A percentile compares a stretch with the other conserved stretches of the same genome.
These are phyloP conservation scores for Arthrobotrys megalospora DNA, from an alignment of 2,329 filamentous ascomycete species.

Conservation along the genomic window DNA sequence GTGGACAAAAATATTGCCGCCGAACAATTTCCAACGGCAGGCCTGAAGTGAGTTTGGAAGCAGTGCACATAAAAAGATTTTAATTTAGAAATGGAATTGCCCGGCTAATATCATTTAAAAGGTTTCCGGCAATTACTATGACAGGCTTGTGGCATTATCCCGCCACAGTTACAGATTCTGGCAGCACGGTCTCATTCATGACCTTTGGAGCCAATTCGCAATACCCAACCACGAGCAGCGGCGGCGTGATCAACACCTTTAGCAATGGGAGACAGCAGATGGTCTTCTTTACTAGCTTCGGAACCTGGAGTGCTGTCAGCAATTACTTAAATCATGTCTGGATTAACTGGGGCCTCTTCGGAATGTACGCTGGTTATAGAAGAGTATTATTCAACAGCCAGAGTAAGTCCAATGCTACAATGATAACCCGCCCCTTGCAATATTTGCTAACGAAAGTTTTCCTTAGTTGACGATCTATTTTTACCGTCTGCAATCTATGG, in stretches of 20 bases:
- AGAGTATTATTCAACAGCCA: conserved; percentile 66
- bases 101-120: not conserved
- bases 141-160: conserved; percentile 74
- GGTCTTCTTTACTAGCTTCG: conserved; percentile 74
- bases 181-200: conserved; percentile 73
- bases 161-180: conserved; percentile 72
- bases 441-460: not conserved
- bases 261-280: conserved; percentile 73
- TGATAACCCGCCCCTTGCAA: conserved; percentile 58
- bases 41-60: conserved; percentile 71
- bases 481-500: conserved; percentile 69
- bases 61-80: too few relatives aligned
- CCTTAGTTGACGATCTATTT: conserved; percentile 40
- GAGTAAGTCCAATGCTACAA: conserved; percentile 51
- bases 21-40: conserved; percentile 72
- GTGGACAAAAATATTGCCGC: conserved; percentile 70
- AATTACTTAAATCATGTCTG: conserved; percentile 52
- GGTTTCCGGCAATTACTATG: conserved; percentile 63
- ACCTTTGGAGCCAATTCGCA: conserved; percentile 70
- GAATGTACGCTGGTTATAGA: conserved; percentile 65
- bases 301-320: conserved; percentile 69
- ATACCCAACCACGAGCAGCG: conserved; percentile 68
- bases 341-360: conserved; percentile 53
- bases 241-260: conserved; percentile 75
- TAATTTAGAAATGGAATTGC: not conserved